phyloP scores from a whole-genome alignment of 1,139 yeast genomes.

The Magnusiomyces paraingens region DNA sequence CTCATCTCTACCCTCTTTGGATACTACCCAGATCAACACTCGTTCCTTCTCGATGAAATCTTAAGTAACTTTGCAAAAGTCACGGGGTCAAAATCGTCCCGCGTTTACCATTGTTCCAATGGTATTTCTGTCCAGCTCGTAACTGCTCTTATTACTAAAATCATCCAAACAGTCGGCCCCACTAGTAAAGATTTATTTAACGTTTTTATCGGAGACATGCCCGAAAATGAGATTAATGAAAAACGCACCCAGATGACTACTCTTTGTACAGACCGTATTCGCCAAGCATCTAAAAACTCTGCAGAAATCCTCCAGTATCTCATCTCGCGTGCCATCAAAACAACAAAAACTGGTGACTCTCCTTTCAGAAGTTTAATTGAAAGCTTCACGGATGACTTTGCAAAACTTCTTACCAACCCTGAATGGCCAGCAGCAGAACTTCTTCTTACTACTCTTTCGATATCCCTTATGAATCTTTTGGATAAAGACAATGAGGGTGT shows the following conservation, averaged over 20 bases:
- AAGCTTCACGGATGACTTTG: conserved; percentile 49
- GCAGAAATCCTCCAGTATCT: conserved; percentile 29
- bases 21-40: conserved; percentile 42
- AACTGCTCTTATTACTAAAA: conserved; percentile 40
- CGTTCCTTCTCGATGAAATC: conserved; percentile 54
- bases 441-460: conserved; percentile 41
- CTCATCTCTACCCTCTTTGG: conserved; percentile 31
- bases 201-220: conserved; percentile 15
- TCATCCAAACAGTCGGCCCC: conserved; percentile 42
- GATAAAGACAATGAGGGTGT: conserved; percentile 18
- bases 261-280: conserved; percentile 23
- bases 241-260: neutral
- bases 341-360: conserved; percentile 23
- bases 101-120: conserved; percentile 40
- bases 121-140: conserved; percentile 47
- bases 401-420: conserved; percentile 44
- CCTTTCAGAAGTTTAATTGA: conserved; percentile 38
- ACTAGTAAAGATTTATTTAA: conserved; percentile 21
- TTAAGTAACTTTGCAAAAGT: conserved; percentile 46
- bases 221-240: conserved; percentile 10
- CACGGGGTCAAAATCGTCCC: conserved; percentile 40
- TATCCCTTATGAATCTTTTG: conserved; percentile 34
- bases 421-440: conserved; percentile 57
- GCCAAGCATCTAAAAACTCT: conserved; percentile 38
- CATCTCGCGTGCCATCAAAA: conserved; percentile 22